Evolutionary conservation across 2,329 filamentous ascomycete species (phyloP).

Genomic region (Penicillium expansum): DNA sequence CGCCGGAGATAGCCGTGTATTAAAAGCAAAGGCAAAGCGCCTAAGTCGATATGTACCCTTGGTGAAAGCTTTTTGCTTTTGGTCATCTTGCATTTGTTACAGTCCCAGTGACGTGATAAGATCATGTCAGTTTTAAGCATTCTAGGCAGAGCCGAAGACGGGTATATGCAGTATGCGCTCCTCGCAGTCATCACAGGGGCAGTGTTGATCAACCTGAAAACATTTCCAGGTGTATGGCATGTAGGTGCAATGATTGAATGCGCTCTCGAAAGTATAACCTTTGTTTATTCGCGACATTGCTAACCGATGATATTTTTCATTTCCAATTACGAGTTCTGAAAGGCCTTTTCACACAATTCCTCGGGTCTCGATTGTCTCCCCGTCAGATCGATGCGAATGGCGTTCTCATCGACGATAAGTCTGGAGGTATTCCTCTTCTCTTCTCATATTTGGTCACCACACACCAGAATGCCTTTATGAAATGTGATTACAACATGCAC

Average conservation of each 20-base stretch:
- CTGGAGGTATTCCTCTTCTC: not conserved
- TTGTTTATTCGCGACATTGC: not conserved
- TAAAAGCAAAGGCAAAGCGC: not conserved
- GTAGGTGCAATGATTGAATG: not conserved
- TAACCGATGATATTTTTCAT: not conserved
- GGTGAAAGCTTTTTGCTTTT: too few species aligned
- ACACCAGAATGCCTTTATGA: not conserved
- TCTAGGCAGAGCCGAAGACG: not conserved
- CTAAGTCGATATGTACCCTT: not conserved
- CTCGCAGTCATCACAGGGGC: not conserved
- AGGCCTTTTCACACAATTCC: not conserved
- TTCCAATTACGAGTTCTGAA: not conserved
- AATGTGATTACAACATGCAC: conserved; percentile 1
- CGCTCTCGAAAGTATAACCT: too few species aligned
- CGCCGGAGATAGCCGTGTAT: not conserved
- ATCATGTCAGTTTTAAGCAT: not conserved
- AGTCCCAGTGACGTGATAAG: not conserved
- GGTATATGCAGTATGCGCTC: not conserved
- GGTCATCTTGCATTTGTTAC: too few species aligned
- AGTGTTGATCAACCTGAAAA: not conserved
- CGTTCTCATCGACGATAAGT: not conserved
- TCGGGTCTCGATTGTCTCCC: not conserved
- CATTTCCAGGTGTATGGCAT: not conserved
- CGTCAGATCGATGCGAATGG: not conserved
- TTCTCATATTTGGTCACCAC: not conserved